A percentile compares a stretch with the other conserved stretches of the same genome.
These are phyloP conservation scores for Withania somnifera DNA, from an alignment of 305 asterid genomes.

Conservation along the genomic window DNA sequence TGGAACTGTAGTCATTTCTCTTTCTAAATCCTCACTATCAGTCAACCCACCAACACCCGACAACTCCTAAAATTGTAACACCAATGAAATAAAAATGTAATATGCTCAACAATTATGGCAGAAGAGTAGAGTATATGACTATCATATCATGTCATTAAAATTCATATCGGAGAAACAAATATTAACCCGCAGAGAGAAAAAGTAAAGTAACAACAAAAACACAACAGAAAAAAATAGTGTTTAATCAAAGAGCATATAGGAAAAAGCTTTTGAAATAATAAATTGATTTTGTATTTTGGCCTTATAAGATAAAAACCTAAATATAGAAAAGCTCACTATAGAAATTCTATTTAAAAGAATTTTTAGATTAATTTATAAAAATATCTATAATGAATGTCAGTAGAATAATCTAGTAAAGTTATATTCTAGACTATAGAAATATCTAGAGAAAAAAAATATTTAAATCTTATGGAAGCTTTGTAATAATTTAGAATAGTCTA, in stretches of 20 bases:
- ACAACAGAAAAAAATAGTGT: background rate
- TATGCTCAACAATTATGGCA: constrained; percentile 14
- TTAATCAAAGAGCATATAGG: background rate
- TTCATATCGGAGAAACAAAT: constrained; percentile 97
- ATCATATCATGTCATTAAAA: constrained; percentile 88
- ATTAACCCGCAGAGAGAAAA: constrained; percentile 58
- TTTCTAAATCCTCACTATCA: constrained; percentile 58
- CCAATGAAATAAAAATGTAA: constrained; percentile 2
- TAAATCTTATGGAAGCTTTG: too few species aligned
- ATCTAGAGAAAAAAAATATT: too few species aligned
- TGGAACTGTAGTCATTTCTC: constrained; percentile 59
- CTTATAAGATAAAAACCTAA: too few species aligned
- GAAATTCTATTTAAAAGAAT: too few species aligned
- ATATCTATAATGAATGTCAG: too few species aligned
- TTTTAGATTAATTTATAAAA: too few species aligned
- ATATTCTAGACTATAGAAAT: too few species aligned
- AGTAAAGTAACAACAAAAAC: constrained; percentile 14
- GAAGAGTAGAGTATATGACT: constrained; percentile 7
- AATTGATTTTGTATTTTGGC: too few species aligned
- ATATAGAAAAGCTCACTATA: too few species aligned
- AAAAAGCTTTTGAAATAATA: too few species aligned
- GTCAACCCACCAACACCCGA: constrained; percentile 93
- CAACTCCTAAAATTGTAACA: constrained; percentile 58
- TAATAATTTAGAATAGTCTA: too few species aligned
- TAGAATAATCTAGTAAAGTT: too few species aligned